Evolutionary conservation across 805 yeast genomes (phyloP), one percentile per base, ranked within the genome.

Genomic region (Candida pseudofarinosa): DNA sequence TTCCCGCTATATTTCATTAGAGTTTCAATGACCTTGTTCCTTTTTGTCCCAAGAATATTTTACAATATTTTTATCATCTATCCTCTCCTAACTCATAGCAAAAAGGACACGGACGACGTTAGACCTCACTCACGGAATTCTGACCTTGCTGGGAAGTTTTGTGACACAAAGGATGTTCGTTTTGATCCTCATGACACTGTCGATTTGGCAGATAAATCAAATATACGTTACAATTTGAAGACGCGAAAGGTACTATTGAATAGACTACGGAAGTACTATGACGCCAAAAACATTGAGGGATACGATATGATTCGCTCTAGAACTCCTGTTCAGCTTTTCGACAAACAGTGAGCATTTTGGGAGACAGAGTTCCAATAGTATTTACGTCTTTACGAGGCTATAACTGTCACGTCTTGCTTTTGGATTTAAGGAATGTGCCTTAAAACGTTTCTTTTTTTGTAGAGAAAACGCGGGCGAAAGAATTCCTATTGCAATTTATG

Each of bases 11-110:
- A 53, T 38, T 19, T 48, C 7, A 12, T 47, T 3, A 35, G 52
- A 5, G 26, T 48, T 12, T 46, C 43, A 35, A 16, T 56, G 4
- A 46, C 51, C n/a, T 33, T 54, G 1, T 17, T 43, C 13, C 39
- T 58, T 8, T 56, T 58, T 33, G 5, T 60, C 10, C 65, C 66
- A 3, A 48, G 42, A 35, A 37, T 58, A 4, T 19, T 56, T 14
- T n/a, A 58, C 8, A 52, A 51, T 30, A 45, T 48, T 12, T 44
- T 52, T 17, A 28, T 54, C 4, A 18, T 47, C 7, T 48, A 54
- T 44, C 56, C 60, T 5, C n/a, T 52, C 4, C 3, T 23, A 30
- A 14, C n/a, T 13, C 17, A 14, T n/a, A 32, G 19, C 39, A 34
- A 26, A 7, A 20, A 19, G 20, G 12, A 3, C 15, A 33, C 33